Base-by-base conservation (phyloP, 139 green algal species). In the Chlamydomonas sphaeroides region DNA sequence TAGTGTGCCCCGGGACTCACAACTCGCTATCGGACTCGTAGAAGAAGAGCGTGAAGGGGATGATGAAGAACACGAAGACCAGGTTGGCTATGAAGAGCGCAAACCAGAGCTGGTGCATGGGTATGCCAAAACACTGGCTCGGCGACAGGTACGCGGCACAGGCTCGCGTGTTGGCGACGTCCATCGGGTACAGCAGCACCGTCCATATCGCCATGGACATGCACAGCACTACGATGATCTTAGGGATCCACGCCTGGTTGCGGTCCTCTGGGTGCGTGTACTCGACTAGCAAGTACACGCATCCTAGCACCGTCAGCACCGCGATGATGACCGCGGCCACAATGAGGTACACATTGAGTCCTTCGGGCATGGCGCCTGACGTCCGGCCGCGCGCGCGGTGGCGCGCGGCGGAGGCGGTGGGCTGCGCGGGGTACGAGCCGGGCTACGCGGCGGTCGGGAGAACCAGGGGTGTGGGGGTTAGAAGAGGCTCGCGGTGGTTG, bases 41-140 rank as follows among this genome's bases (percentile, higher is more conserved):
- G 89, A 96, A 99, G 85, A 99, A 99, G 33, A 98, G 86, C 28
- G 94, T 93, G 90, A 99, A 98, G 23, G 97, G 97, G 59, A 98
- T 94, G 70, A 98, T 83, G 21, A 95, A 66, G 62, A 95, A 97
- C 21, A 94, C 88, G 35, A 98, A 76, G 32, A 97, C 87, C 23
- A 95, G 90, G 75, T 91, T 96, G 11, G 84, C 67, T 41, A 99
- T 98, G 90, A 97, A 98, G 21, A 93, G 80, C 20, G 88, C 87
- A 48, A 94, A 92, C 97, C 97, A 99, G 61, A 99, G 84, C 70
- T 91, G 39, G 39, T 92, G 89, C 92, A 98, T 98, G 5, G 97
- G 97, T 8, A 99, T 85, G 0, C 95, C 93, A 57, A 94, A 92
- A 90, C 97, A 99, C n/a, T 87, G 86, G 26, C 81, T 93, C 5